Evolutionary conservation across 768 basidiomycete genomes (phyloP).

Genomic region (Daedaleopsis nitida): DNA sequence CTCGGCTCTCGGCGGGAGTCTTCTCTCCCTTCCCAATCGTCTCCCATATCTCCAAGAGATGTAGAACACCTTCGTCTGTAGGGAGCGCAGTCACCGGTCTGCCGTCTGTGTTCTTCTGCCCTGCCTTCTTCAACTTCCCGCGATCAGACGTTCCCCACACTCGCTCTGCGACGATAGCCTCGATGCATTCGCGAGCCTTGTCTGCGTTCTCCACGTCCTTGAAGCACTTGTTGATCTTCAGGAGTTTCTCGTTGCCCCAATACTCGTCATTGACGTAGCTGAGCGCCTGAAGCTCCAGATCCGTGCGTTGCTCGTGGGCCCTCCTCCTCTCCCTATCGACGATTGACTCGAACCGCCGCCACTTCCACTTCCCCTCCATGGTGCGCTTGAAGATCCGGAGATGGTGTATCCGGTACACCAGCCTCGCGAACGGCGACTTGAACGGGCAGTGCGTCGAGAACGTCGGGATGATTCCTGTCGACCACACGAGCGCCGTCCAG

Average conservation of each 20-base stretch:
- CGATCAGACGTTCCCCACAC: background rate
- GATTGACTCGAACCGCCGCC: background rate
- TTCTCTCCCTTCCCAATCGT: background rate
- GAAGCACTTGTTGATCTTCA: background rate
- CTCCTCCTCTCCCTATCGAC: background rate
- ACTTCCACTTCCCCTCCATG: background rate
- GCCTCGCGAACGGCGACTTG: constrained; percentile 7
- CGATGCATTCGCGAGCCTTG: background rate
- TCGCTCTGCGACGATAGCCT: background rate
- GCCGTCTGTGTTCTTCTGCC: background rate
- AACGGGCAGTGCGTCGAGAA: constrained; percentile 12
- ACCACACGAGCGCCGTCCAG: constrained; percentile 4
- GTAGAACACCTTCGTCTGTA: background rate
- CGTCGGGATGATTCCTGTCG: constrained; percentile 1
- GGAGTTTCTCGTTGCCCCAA: constrained; percentile 1
- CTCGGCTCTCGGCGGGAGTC: too few species aligned
- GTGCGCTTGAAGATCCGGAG: background rate
- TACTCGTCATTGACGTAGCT: background rate
- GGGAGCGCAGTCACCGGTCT: background rate
- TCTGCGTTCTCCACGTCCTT: background rate
- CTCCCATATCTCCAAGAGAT: background rate
- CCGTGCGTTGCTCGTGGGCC: background rate
- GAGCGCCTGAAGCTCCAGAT: constrained; percentile 1
- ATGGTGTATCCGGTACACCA: background rate
- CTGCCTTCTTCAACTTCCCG: background rate